Conservation (phyloP, 192 early-diverging fungal species). For the Rhizophagus clarus region DNA sequence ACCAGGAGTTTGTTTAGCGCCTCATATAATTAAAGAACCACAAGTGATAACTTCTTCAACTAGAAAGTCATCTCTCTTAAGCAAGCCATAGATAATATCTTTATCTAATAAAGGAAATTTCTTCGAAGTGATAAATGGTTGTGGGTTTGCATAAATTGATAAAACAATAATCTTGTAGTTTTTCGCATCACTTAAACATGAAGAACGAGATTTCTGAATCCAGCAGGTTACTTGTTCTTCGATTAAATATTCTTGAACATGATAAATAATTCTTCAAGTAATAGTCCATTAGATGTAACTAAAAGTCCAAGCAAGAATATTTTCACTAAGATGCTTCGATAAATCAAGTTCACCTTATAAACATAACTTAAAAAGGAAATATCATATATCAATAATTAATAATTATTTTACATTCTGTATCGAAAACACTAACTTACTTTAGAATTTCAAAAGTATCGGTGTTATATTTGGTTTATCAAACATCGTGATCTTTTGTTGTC, state of each 20-base stretch:
- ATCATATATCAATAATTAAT: background rate
- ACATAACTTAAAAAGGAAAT: background rate
- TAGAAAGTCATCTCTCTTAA: background rate
- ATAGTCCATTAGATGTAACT: constrained; percentile 16
- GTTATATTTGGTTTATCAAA: too few relatives aligned
- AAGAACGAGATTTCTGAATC: constrained; percentile 1
- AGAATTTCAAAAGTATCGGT: too few relatives aligned
- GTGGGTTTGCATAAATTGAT: too few relatives aligned
- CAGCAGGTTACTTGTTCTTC: constrained; percentile 6
- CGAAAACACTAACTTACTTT: too few relatives aligned
- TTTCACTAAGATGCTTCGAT: background rate
- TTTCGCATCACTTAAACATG: background rate
- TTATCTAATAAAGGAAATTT: too few relatives aligned
- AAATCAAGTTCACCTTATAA: background rate
- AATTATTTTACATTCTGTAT: too few relatives aligned
- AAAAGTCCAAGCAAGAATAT: constrained; percentile 15
- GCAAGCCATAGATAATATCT: too few relatives aligned
- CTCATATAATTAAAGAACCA: background rate
- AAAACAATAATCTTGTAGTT: too few relatives aligned
- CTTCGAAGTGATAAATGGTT: too few relatives aligned
- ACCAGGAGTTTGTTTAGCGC: too few relatives aligned
- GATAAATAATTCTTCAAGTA: constrained; percentile 9
- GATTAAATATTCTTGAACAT: constrained; percentile 16
- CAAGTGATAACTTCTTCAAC: constrained; percentile 11
- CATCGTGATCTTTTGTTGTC: too few relatives aligned